phyloP scores from a whole-genome alignment of 495 filamentous ascomycete genomes.

The Aspergillus heteromorphus region DNA sequence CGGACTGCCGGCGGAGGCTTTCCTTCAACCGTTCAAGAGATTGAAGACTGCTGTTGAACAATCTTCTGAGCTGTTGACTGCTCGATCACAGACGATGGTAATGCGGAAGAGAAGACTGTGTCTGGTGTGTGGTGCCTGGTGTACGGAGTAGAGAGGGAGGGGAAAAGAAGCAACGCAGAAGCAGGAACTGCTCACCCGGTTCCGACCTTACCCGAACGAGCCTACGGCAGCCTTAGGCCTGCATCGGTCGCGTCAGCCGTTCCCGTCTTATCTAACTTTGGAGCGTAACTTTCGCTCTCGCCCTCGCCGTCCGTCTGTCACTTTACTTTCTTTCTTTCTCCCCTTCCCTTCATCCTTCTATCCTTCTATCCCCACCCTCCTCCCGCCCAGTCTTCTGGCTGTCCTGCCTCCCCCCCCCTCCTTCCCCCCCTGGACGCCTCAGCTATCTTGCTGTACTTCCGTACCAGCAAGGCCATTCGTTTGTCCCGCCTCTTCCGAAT shows the following conservation, averaged over 20 bases:
- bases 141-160: no score
- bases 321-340: slow-evolving; percentile 1
- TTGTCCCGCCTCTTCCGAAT: background rate
- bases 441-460: background rate
- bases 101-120: no score
- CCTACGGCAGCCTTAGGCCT: slow-evolving; percentile 4
- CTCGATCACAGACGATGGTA: no score
- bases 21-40: no score
- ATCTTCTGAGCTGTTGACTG: no score
- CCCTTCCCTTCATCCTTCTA: background rate
- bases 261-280: slow-evolving; percentile 17
- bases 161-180: no score
- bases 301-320: slow-evolving; percentile 4
- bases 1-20: no score
- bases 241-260: slow-evolving; percentile 18
- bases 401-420: background rate
- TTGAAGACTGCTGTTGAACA: no score
- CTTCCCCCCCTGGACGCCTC: background rate
- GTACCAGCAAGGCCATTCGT: slow-evolving; percentile 7
- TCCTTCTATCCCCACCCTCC: background rate
- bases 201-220: slow-evolving; percentile 2
- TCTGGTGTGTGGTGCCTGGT: no score
- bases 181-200: background rate
- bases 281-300: slow-evolving; percentile 3
- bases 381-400: background rate